A percentile compares a stretch with the other conserved stretches of the same genome.
phyloP scores from a whole-genome alignment of 225 moss, liverwort and hornwort genomes.

The Marchantia polymorpha region DNA sequence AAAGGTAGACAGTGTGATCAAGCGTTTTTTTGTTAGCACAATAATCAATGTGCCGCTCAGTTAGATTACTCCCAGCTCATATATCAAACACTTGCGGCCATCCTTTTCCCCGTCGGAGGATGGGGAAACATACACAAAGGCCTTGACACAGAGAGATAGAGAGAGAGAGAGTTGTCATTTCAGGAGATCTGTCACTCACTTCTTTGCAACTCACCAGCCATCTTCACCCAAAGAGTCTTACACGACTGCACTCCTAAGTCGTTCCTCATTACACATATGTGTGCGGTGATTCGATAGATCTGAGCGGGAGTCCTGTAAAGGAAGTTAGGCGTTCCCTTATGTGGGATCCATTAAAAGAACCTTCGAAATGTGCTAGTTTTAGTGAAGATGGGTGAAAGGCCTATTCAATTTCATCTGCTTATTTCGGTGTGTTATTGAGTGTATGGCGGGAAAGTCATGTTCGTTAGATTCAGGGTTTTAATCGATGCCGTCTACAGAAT shows the following conservation, averaged over 20 bases:
- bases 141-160: background rate
- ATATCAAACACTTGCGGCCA: conserved; percentile 11
- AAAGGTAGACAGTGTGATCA: conserved; percentile 32
- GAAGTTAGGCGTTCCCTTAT: background rate
- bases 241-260: background rate
- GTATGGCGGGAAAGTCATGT: background rate
- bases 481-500: background rate
- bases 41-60: conserved; percentile 13
- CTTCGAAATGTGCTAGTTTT: background rate
- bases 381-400: background rate
- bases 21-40: conserved; percentile 16
- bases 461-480: background rate
- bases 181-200: background rate
- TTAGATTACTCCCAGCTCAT: conserved; percentile 18
- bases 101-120: conserved; percentile 4
- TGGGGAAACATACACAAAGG: background rate
- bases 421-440: background rate
- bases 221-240: background rate
- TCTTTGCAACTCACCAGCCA: background rate
- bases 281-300: background rate
- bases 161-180: background rate
- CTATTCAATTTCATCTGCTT: background rate
- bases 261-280: background rate
- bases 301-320: background rate
- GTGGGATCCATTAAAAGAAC: background rate